Percentiles rank a stretch among this genome's conserved stretches.
phyloP scores from a whole-genome alignment of 495 filamentous ascomycete species.

The Annulohypoxylon maeteangense region DNA sequence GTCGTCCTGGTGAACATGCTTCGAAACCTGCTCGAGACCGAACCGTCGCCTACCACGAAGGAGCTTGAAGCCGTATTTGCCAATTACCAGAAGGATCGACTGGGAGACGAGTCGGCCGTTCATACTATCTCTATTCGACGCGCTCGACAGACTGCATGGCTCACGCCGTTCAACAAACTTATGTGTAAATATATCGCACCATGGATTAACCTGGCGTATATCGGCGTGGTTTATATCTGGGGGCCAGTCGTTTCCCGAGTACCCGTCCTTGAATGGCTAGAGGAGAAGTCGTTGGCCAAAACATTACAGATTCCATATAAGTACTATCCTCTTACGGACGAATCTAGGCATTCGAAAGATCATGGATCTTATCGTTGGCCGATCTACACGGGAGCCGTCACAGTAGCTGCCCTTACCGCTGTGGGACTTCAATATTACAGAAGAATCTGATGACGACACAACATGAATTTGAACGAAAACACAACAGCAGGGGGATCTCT shows the following conservation, averaged over 20 bases:
- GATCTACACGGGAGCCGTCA: neutral
- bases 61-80: constrained; percentile 35
- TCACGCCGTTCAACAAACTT: constrained; percentile 29
- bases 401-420: constrained; percentile 20
- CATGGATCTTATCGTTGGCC: constrained; percentile 1
- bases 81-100: constrained; percentile 36
- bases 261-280: constrained; percentile 41
- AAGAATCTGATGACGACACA: neutral
- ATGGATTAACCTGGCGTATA: constrained; percentile 18
- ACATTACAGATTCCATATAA: constrained; percentile 13
- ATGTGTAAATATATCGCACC: constrained; percentile 37
- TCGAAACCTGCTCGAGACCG: constrained; percentile 27
- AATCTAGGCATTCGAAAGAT: neutral
- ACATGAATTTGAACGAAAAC: neutral
- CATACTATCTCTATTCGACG: constrained; percentile 37
- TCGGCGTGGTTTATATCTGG: constrained; percentile 12
- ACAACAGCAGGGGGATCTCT: neutral
- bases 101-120: constrained; percentile 28
- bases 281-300: constrained; percentile 24
- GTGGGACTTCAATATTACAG: constrained; percentile 29
- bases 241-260: constrained; percentile 33
- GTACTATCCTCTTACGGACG: constrained; percentile 12
- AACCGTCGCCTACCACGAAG: constrained; percentile 18
- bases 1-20: constrained; percentile 57
- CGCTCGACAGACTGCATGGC: constrained; percentile 32